Percentiles rank a stretch among this genome's conserved stretches.
phyloP scores from a whole-genome alignment of 495 filamentous ascomycete species.

The Astrocystis sublimbata region DNA sequence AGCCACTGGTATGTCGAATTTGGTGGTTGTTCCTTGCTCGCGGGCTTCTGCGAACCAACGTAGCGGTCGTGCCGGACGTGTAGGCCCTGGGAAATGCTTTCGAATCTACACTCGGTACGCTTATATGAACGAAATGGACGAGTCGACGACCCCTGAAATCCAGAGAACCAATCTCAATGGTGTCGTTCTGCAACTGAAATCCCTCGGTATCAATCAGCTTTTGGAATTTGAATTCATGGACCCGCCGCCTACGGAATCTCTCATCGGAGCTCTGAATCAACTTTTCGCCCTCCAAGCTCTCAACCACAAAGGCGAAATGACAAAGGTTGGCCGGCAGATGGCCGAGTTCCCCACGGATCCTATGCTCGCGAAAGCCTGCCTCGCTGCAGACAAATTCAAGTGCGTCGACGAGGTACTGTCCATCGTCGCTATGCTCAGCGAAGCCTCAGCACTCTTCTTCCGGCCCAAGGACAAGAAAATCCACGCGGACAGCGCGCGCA shows the following conservation, averaged over 20 bases:
- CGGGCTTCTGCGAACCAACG: conserved; percentile 94
- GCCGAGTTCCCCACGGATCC: conserved; percentile 95
- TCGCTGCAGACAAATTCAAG: conserved; percentile 83
- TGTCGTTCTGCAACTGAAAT: conserved; percentile 84
- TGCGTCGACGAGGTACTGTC: conserved; percentile 96
- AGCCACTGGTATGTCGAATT: conserved; percentile 84
- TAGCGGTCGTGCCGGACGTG: conserved; percentile 87
- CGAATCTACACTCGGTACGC: conserved; percentile 93
- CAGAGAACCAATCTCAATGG: conserved; percentile 85
- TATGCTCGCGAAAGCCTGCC: conserved; percentile 87
- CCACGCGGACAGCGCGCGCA: conserved; percentile 89
- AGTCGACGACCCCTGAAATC: conserved; percentile 92
- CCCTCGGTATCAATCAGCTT: conserved; percentile 89
- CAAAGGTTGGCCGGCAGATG: conserved; percentile 92
- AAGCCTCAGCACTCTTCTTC: conserved; percentile 88
- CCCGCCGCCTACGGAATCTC: conserved; percentile 83
- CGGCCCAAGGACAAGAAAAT: conserved; percentile 97
- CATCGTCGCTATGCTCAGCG: conserved; percentile 91
- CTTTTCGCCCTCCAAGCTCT: conserved; percentile 90
- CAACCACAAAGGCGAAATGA: conserved; percentile 86
- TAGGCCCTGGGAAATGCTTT: conserved; percentile 93
- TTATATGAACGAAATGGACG: conserved; percentile 91
- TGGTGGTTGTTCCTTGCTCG: conserved; percentile 90
- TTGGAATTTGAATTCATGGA: conserved; percentile 98
- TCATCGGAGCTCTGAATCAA: conserved; percentile 88